phyloP scores from a whole-genome alignment of 352 stramenopile genomes.

The Phytophthora capsici region DNA sequence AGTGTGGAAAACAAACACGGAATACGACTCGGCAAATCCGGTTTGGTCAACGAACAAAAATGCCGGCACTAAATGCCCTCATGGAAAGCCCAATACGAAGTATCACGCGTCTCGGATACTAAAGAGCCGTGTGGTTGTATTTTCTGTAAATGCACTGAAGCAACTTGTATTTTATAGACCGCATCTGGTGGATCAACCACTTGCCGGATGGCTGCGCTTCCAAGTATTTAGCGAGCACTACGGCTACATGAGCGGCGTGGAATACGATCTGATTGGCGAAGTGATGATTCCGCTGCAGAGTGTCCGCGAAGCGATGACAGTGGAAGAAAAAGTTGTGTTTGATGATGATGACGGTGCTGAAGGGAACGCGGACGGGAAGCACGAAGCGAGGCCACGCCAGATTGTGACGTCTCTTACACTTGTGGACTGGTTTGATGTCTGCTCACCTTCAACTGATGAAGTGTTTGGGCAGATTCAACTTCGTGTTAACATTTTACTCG shows the following conservation, averaged over 20 bases:
- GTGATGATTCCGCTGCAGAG: conserved; percentile 77
- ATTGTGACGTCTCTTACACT: conserved; percentile 70
- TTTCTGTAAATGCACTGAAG: conserved; percentile 70
- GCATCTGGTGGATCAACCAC: conserved; percentile 35
- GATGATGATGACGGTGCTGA: conserved; percentile 39
- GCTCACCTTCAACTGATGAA: conserved; percentile 61
- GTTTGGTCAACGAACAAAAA: conserved; percentile 81
- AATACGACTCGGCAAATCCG: conserved; percentile 75
- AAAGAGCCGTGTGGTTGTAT: conserved; percentile 68
- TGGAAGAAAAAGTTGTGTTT: conserved; percentile 63
- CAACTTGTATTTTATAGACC: conserved; percentile 81
- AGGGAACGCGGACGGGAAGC: conserved; percentile 10
- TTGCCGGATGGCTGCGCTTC: conserved; percentile 73
- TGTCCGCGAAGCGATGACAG: conserved; percentile 63
- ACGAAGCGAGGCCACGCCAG: conserved; percentile 38
- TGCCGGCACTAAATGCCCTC: conserved; percentile 55
- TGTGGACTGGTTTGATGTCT: conserved; percentile 84
- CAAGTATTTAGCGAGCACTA: conserved; percentile 83
- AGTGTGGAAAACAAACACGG: conserved; percentile 86
- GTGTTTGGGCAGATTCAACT: conserved; percentile 78
- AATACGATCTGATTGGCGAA: conserved; percentile 81
- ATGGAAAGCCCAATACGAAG: conserved; percentile 72
- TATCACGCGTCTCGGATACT: conserved; percentile 59
- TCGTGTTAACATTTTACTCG: conserved; percentile 70
- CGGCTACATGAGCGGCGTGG: conserved; percentile 77